Conservation (phyloP, 2,329 filamentous ascomycete genomes). For the Dactylonectria macrodidyma region DNA sequence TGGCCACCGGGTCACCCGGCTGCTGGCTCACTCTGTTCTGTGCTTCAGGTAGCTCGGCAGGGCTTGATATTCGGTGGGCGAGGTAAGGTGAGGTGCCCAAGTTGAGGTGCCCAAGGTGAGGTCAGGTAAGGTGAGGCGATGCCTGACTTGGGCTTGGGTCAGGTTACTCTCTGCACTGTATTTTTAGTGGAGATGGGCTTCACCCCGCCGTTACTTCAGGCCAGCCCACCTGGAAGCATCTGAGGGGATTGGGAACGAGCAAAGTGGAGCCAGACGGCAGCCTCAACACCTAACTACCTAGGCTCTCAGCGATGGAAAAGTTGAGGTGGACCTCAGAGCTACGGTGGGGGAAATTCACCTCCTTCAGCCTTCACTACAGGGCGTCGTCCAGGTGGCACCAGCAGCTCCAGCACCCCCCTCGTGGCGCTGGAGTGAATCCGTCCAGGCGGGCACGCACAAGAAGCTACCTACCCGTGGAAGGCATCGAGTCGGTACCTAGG, state of each 20-base stretch:
- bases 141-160: slow-evolving; percentile 12
- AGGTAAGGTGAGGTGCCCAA: not conserved
- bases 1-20: slow-evolving; percentile 4
- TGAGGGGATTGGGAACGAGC: no score
- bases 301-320: not conserved
- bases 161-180: slow-evolving; percentile 8
- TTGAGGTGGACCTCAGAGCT: not conserved
- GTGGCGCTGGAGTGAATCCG: not conserved
- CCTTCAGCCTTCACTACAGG: no score
- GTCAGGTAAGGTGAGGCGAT: slow-evolving; percentile 19
- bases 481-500: not conserved
- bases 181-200: slow-evolving; percentile 7
- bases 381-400: not conserved
- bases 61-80: not conserved
- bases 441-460: slow-evolving; percentile 6
- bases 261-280: not conserved
- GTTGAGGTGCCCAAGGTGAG: not conserved
- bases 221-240: slow-evolving; percentile 17
- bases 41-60: slow-evolving; percentile 7
- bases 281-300: not conserved
- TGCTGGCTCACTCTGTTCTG: not conserved
- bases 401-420: slow-evolving; percentile 1
- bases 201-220: slow-evolving; percentile 24
- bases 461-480: not conserved
- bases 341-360: not conserved